phyloP scores from a whole-genome alignment of 164 flowering plant species.

The Echeveria elegans region DNA sequence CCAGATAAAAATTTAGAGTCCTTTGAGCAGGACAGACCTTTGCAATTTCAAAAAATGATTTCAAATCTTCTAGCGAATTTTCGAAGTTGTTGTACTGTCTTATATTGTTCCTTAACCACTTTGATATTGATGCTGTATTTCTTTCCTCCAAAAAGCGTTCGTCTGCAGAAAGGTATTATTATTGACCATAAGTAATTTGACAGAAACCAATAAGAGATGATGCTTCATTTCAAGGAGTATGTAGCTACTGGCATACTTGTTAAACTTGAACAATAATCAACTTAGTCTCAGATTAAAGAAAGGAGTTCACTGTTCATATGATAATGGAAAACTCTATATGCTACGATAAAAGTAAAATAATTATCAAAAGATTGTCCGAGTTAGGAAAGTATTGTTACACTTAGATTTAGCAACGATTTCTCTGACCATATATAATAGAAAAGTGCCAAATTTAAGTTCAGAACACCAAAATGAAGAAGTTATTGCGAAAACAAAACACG shows the following conservation, averaged over 20 bases:
- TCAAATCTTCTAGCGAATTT: conserved; percentile 42
- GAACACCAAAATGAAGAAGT: not conserved
- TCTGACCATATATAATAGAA: not conserved
- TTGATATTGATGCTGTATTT: conserved; percentile 60
- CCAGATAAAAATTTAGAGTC: not conserved
- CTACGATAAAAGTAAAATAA: not conserved
- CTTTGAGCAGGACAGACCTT: conserved; percentile 53
- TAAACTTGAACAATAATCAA: not conserved
- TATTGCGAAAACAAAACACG: not conserved
- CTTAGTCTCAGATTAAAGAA: not conserved
- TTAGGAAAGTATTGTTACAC: not conserved
- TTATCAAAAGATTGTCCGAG: not conserved
- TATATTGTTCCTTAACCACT: conserved; percentile 84
- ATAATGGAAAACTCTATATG: not conserved
- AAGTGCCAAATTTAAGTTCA: not conserved
- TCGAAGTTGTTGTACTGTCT: conserved; percentile 56
- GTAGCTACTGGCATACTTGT: not conserved
- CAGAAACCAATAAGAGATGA: not conserved
- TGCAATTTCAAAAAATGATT: conserved; percentile 49
- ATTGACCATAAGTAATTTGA: not conserved
- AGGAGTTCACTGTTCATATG: not conserved
- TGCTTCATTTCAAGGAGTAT: not conserved
- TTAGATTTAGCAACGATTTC: not conserved
- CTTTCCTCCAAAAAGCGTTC: conserved; percentile 70
- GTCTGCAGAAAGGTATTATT: conserved; percentile 31